Evolutionary conservation across 331 rosid species (phyloP), one percentile per base, ranked within the genome.

Genomic region (Prunus yedoensis): DNA sequence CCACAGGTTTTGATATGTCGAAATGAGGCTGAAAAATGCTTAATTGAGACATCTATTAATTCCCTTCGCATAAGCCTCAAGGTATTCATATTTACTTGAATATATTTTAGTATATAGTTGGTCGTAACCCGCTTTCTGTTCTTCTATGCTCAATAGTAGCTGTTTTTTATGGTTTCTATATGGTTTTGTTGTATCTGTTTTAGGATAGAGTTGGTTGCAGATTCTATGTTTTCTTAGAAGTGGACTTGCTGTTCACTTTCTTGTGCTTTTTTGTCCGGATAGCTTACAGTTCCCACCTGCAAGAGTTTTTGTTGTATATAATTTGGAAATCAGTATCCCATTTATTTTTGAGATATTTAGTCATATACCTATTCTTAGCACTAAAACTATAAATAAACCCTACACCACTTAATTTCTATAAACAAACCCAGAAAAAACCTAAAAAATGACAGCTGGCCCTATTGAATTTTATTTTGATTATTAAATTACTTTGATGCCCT

Each of bases 61-160:
- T 95, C 99, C 38, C 81, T 95, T 60, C 93, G 99, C 74, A 90
- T 95, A 79, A 95, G 97, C 81, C 97, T 95, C 76, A 95, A 95
- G 99, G 97, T 95, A 82, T 77, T 71, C 56, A 49, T 45, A 72
- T 30, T 3, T 17, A 35, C 58, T 50, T 73, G 32, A 2, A 63
- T 71, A 47, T 10, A 68, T 66, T 77, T 18, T 72, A 74, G 17
- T 73, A 7, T 3, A 16, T 28, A 30, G 5, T 30, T 62, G 67
- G 67, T 62, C 21, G 23, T 35, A 35, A 35, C 41, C 41, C 1
- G 41, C 41, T 35, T 35, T 35, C 1, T 35, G 41, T 17, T 52
- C 18, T 18, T 53, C 10, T 16, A 18, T 59, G 4, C 35, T 58
- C 1, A 72, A 18, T 9, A 1, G 23, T 15, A 25, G 18, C 16